Evolutionary conservation across 768 basidiomycete genomes (phyloP).

Genomic region (Auricularia heimuer): DNA sequence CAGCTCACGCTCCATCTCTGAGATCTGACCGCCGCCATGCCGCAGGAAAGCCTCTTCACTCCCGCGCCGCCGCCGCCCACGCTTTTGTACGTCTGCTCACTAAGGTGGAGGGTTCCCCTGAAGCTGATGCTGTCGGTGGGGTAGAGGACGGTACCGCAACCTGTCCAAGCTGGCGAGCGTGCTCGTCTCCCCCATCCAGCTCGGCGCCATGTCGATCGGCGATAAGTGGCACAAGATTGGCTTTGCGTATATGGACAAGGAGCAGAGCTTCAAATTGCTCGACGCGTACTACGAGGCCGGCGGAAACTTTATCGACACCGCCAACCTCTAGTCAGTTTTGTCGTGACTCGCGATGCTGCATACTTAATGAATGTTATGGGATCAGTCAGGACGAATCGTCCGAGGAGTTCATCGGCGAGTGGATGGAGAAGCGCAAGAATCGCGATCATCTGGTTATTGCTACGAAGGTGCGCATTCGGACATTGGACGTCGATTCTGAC

Average conservation of each 20-base stretch:
- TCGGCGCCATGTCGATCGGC: constrained; percentile 37
- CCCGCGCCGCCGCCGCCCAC: too few species aligned
- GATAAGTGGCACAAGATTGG: constrained; percentile 26
- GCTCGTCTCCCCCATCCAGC: constrained; percentile 32
- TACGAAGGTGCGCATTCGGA: constrained; percentile 10
- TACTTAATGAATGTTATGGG: constrained; percentile 36
- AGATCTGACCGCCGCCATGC: too few species aligned
- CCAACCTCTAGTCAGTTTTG: constrained; percentile 18
- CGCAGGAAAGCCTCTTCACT: too few species aligned
- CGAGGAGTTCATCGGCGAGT: constrained; percentile 25
- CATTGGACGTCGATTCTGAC: too few species aligned
- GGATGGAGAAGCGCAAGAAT: constrained; percentile 20
- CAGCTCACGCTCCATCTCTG: too few species aligned
- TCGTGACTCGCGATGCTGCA: constrained; percentile 18
- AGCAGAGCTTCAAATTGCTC: constrained; percentile 21
- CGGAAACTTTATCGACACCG: constrained; percentile 23
- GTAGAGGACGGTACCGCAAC: constrained; percentile 18
- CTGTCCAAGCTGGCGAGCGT: constrained; percentile 30
- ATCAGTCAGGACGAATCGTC: constrained; percentile 27
- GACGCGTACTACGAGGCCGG: constrained; percentile 20
- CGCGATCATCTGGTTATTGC: constrained; percentile 24
- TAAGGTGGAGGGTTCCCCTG: too few species aligned
- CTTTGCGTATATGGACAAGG: constrained; percentile 19
- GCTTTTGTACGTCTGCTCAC: too few species aligned
- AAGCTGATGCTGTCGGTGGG: too few species aligned